phyloP scores from a whole-genome alignment of 768 basidiomycete species.

The Hygrophorus russula region DNA sequence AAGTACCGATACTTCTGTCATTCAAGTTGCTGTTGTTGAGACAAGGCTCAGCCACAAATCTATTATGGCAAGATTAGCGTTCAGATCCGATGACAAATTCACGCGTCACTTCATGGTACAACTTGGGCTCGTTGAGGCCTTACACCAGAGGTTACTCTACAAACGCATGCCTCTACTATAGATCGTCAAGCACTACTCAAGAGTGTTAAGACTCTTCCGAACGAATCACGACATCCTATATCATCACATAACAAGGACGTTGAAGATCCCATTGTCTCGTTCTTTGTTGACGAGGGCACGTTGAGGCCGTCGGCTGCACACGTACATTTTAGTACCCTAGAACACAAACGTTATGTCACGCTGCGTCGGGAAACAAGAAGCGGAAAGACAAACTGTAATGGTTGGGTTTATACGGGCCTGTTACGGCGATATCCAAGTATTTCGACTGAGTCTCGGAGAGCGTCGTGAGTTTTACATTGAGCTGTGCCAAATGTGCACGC shows the following conservation, averaged over 20 bases:
- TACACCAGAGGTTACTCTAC: constrained; percentile 9
- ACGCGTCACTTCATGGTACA: too few species aligned
- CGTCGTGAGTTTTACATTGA: constrained; percentile 89
- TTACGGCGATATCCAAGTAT: constrained; percentile 84
- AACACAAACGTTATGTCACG: background rate
- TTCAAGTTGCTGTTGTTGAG: background rate
- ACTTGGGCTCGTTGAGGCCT: constrained; percentile 27
- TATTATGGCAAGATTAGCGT: too few species aligned
- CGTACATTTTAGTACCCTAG: background rate
- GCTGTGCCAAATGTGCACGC: constrained; percentile 82
- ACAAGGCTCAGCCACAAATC: background rate
- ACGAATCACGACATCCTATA: constrained; percentile 32
- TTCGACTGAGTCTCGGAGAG: constrained; percentile 63
- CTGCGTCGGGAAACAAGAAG: background rate
- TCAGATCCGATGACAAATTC: too few species aligned
- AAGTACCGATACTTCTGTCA: constrained; percentile 23
- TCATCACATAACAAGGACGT: constrained; percentile 33
- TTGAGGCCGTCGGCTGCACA: constrained; percentile 50
- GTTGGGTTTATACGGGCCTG: constrained; percentile 55
- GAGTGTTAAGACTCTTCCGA: constrained; percentile 35
- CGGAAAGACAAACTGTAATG: constrained; percentile 13
- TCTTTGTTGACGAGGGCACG: constrained; percentile 52
- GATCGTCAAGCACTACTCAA: constrained; percentile 14
- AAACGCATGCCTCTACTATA: constrained; percentile 6
- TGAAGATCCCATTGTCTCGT: constrained; percentile 55